A percentile compares a stretch with the other conserved stretches of the same genome.
Evolutionary conservation across 805 yeast genomes (phyloP).

Genomic region (Wilhelminamyces savonicus): DNA sequence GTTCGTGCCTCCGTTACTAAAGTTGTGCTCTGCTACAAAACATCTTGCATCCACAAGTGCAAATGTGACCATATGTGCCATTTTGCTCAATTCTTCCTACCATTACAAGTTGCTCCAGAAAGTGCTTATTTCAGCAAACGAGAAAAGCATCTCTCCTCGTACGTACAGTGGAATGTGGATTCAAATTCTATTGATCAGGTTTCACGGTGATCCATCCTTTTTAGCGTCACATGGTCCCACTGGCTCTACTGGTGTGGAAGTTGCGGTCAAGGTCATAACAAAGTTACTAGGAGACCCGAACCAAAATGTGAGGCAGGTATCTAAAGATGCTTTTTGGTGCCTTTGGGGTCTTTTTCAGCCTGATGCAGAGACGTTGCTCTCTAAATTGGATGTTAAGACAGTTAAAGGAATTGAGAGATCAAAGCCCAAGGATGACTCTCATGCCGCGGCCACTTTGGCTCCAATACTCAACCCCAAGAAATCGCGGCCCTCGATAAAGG

Average conservation of each 20-base stretch:
- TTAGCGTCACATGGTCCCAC: slow-evolving; percentile 20
- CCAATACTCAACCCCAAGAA: too few species aligned
- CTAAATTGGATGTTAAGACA: slow-evolving; percentile 37
- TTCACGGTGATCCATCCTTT: slow-evolving; percentile 27
- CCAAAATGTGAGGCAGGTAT: slow-evolving; percentile 70
- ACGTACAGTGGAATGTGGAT: slow-evolving; percentile 66
- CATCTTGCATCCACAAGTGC: slow-evolving; percentile 57
- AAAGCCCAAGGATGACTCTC: slow-evolving; percentile 31
- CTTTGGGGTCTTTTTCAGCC: slow-evolving; percentile 49
- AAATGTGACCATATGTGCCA: slow-evolving; percentile 46
- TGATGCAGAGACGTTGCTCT: slow-evolving; percentile 37
- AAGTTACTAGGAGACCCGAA: slow-evolving; percentile 75
- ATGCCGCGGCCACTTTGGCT: background rate
- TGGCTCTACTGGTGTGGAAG: slow-evolving; percentile 23
- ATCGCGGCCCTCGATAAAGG: slow-evolving; percentile 42
- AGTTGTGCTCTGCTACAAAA: slow-evolving; percentile 55
- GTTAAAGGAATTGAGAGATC: slow-evolving; percentile 59
- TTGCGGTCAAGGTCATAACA: slow-evolving; percentile 43
- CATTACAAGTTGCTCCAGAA: slow-evolving; percentile 45
- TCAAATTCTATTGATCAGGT: slow-evolving; percentile 52
- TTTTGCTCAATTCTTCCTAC: slow-evolving; percentile 51
- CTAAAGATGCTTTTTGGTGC: slow-evolving; percentile 72
- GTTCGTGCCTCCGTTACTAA: slow-evolving; percentile 42
- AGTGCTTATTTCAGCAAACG: slow-evolving; percentile 48
- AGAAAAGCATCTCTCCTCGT: slow-evolving; percentile 69